phyloP scores from a whole-genome alignment of 805 yeast genomes.

The Candida cerambycidarum region DNA sequence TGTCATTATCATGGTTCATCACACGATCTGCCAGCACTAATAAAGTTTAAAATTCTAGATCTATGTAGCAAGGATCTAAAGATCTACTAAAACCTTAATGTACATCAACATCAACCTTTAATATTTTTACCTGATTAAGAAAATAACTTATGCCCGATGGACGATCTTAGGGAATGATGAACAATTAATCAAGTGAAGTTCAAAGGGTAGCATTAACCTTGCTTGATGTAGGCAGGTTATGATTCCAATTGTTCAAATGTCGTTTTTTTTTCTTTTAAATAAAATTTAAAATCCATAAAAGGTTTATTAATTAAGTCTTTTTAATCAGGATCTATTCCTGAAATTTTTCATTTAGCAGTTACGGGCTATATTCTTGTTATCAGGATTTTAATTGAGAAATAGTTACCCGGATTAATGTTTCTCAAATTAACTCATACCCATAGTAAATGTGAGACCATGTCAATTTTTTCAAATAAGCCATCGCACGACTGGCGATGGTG shows the following conservation, averaged over 20 bases:
- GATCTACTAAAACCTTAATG: not conserved
- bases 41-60: too few relatives aligned
- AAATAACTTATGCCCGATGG: not conserved
- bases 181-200: conserved; percentile 1
- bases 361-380: too few relatives aligned
- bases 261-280: not conserved
- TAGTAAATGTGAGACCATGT: not conserved
- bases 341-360: not conserved
- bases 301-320: conserved; percentile 2
- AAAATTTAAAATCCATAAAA: not conserved
- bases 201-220: not conserved
- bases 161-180: conserved; percentile 1
- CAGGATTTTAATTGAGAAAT: too few relatives aligned
- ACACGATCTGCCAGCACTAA: too few relatives aligned
- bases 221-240: conserved; percentile 1
- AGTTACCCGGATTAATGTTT: not conserved
- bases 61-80: too few relatives aligned
- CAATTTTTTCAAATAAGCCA: not conserved
- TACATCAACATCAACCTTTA: not conserved
- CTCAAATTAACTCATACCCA: not conserved
- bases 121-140: not conserved
- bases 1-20: too few relatives aligned
- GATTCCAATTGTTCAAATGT: conserved; percentile 1
- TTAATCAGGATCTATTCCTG: not conserved
- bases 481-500: not conserved